phyloP scores from a whole-genome alignment of 805 yeast species.

The Lipomyces mesembrius region DNA sequence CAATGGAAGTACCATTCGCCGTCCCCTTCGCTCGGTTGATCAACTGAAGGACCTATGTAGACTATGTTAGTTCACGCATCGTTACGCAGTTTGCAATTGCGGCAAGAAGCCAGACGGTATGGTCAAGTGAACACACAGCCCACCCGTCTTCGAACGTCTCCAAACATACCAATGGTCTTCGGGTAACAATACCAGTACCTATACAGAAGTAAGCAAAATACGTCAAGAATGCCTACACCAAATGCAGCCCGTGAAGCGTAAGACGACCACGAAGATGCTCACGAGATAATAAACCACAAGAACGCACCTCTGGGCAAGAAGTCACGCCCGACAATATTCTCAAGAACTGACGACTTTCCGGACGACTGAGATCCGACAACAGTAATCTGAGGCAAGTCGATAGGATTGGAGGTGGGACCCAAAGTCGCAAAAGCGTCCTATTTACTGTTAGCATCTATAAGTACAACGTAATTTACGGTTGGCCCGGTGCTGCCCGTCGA shows the following conservation, averaged over 20 bases:
- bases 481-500: neutral
- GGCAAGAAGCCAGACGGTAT: neutral
- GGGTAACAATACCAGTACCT: conserved; percentile 83
- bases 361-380: conserved; percentile 92
- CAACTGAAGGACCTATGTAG: conserved; percentile 58
- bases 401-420: conserved; percentile 92
- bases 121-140: neutral
- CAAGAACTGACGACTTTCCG: conserved; percentile 88
- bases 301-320: conserved; percentile 78
- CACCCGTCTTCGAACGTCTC: too few species aligned
- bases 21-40: conserved; percentile 60
- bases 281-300: neutral
- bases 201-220: neutral
- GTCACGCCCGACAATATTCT: conserved; percentile 89
- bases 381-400: conserved; percentile 92
- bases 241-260: neutral
- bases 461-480: neutral
- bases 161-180: conserved; percentile 70
- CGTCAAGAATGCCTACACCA: neutral
- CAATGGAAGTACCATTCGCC: conserved; percentile 35
- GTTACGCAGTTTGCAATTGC: conserved; percentile 1
- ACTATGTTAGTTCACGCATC: neutral
- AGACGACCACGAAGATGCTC: conserved; percentile 2
- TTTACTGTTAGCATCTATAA: conserved; percentile 1
- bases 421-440: conserved; percentile 95